Base-by-base conservation (phyloP, 148 eudicot genomes). In the Persicaria tinctoria region DNA sequence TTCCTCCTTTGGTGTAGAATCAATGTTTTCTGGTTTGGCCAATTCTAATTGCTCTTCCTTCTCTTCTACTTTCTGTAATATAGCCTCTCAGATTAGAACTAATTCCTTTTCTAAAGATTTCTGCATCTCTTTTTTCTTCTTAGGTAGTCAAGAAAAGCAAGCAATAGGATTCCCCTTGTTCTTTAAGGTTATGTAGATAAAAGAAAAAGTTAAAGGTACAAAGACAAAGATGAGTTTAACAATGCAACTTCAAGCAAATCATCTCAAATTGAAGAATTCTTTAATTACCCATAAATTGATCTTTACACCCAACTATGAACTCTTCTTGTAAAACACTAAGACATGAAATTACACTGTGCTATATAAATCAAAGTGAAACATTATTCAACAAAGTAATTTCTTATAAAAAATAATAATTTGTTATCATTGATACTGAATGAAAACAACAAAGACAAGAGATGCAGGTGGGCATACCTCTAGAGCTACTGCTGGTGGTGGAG, bases 61-160 rank as follows among this genome's bases (percentile, higher is more conserved):
- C 68, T 83, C 78, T 63, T 85, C 85, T 45, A 73, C 84, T 79
- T 78, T 73, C 88, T 85, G 85, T 81, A 41, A 54, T 60, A 60
- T 46, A 16, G 17, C 8, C 1, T 9, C 44, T 71, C 16, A n/a
- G 0, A 71, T 71, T 71, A 47, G 53, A 46, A 47, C 20, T 49
- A 17, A 41, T 38, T 69, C 45, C 44, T 70, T 38, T 46, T 53
- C 13, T 53, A 16, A 45, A 11, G 41, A 23, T 48, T 48, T 71
- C 54, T 71, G 8, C 6, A 2, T 44, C 3, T 46, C 8, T 5
- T 1, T 69, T n/a, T 1, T 17, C 18, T 48, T 16, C 38, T 32
- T 32, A 32, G 38, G 41, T 32, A 32, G 3, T 32, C 41, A 32
- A 32, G 41, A 1, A 32, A 32, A 32, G 41, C 41, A 32, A 32